These are phyloP conservation scores for Encephalitozoon intestinalis DNA, from an alignment of 371 early-diverging fungal species.

Conservation along the genomic window DNA sequence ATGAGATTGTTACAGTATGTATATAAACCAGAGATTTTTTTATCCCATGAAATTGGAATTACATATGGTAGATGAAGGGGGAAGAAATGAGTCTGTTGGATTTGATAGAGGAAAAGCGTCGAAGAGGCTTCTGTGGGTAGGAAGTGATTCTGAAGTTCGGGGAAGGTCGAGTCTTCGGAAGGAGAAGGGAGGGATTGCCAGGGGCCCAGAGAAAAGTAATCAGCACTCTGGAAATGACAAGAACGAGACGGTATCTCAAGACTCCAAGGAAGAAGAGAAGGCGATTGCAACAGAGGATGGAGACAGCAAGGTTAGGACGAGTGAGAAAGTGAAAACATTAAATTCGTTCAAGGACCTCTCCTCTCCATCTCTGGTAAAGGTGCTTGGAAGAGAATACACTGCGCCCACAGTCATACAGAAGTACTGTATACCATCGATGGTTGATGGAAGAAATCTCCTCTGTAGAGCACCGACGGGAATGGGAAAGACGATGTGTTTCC, in stretches of 20 bases:
- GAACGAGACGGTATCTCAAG: background rate
- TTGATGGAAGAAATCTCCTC: constrained; percentile 89
- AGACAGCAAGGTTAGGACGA: constrained; percentile 12
- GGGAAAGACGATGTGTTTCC: constrained; percentile 73
- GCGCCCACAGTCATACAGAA: constrained; percentile 88
- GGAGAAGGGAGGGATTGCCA: background rate
- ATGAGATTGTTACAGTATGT: background rate
- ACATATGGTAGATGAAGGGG: background rate
- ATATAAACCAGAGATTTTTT: constrained; percentile 6
- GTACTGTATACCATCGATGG: constrained; percentile 78
- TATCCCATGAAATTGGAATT: constrained; percentile 5
- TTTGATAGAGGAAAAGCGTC: background rate
- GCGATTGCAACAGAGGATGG: background rate
- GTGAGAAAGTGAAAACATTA: constrained; percentile 9
- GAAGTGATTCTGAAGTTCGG: background rate
- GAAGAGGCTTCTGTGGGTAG: background rate
- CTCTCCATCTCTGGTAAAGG: constrained; percentile 65
- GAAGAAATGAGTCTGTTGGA: background rate
- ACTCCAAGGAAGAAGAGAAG: background rate
- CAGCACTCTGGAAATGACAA: background rate
- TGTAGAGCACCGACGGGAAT: constrained; percentile 97
- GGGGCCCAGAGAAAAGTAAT: background rate
- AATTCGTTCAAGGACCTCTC: constrained; percentile 30
- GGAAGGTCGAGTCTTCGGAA: background rate
- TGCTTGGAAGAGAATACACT: constrained; percentile 74